phyloP scores from a whole-genome alignment of 345 rosid species.

The Salix exigua region DNA sequence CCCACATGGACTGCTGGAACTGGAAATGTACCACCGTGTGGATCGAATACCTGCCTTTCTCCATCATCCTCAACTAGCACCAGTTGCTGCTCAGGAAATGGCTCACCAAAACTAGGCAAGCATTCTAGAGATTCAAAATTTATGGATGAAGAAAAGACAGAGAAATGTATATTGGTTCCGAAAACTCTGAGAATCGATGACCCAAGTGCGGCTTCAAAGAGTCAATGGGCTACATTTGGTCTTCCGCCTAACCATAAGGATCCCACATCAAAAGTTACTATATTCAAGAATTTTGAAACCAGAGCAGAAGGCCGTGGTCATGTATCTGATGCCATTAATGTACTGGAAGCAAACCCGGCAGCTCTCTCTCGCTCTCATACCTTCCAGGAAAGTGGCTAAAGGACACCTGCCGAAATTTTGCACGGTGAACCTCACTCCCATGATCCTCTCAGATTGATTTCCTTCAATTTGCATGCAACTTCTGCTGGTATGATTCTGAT shows the following conservation, averaged over 20 bases:
- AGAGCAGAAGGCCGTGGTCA: constrained; percentile 29
- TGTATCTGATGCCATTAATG: constrained; percentile 27
- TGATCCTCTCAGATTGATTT: background rate
- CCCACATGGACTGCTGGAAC: constrained; percentile 46
- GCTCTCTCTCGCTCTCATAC: constrained; percentile 56
- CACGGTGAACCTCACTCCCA: background rate
- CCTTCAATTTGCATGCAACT: background rate
- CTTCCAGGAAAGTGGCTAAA: constrained; percentile 56
- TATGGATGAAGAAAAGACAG: constrained; percentile 38
- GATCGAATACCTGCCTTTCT: constrained; percentile 41
- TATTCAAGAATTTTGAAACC: constrained; percentile 33
- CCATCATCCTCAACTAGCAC: constrained; percentile 43
- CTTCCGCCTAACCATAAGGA: constrained; percentile 49
- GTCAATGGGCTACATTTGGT: constrained; percentile 73
- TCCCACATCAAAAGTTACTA: constrained; percentile 21
- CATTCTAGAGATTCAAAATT: constrained; percentile 55
- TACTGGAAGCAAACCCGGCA: constrained; percentile 63
- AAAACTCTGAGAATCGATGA: constrained; percentile 73
- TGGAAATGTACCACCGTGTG: constrained; percentile 12
- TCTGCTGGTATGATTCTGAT: background rate
- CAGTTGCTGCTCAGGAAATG: constrained; percentile 38
- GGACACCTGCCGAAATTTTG: background rate
- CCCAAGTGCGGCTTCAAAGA: constrained; percentile 68
- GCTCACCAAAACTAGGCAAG: constrained; percentile 58
- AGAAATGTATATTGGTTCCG: constrained; percentile 52